These are phyloP conservation scores for Cladosporium sphaerospermum DNA, from an alignment of 2,329 filamentous ascomycete genomes.

Conservation along the genomic window DNA sequence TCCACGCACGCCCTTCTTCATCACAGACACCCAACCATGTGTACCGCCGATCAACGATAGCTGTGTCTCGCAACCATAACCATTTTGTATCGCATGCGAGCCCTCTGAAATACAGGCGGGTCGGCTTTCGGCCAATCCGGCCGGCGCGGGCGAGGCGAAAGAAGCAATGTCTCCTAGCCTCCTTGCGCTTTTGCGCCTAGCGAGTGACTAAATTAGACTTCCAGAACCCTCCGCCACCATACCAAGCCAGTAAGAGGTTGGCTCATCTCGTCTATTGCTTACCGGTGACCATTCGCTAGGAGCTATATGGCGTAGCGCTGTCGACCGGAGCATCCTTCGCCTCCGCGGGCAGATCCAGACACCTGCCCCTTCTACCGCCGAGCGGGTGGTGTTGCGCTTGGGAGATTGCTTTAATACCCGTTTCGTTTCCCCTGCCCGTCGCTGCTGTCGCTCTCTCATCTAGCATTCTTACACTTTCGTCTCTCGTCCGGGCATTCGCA, in stretches of 20 bases:
- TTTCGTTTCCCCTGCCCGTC: background rate
- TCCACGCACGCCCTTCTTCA: background rate
- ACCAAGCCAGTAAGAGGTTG: background rate
- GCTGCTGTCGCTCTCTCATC: background rate
- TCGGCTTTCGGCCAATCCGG: background rate
- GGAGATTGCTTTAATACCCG: slow-evolving; percentile 3
- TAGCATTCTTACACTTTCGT: background rate
- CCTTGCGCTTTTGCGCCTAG: slow-evolving; percentile 2
- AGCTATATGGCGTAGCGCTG: slow-evolving; percentile 3
- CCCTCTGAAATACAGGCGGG: background rate
- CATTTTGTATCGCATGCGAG: background rate
- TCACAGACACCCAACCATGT: background rate
- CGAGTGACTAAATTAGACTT: slow-evolving; percentile 9
- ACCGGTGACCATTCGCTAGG: background rate
- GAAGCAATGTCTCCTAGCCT: slow-evolving; percentile 3
- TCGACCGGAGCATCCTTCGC: background rate
- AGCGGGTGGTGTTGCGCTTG: background rate
- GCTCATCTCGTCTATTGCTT: slow-evolving; percentile 9
- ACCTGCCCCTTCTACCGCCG: slow-evolving; percentile 3
- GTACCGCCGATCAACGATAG: background rate
- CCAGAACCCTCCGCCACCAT: slow-evolving; percentile 5
- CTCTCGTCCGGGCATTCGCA: background rate
- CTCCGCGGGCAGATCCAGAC: slow-evolving; percentile 6
- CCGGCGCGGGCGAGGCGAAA: background rate
- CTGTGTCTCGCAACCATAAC: background rate